These are phyloP conservation scores for Pestalotiopsis sp. DNA, from an alignment of 2,329 filamentous ascomycete genomes.

Conservation along the genomic window DNA sequence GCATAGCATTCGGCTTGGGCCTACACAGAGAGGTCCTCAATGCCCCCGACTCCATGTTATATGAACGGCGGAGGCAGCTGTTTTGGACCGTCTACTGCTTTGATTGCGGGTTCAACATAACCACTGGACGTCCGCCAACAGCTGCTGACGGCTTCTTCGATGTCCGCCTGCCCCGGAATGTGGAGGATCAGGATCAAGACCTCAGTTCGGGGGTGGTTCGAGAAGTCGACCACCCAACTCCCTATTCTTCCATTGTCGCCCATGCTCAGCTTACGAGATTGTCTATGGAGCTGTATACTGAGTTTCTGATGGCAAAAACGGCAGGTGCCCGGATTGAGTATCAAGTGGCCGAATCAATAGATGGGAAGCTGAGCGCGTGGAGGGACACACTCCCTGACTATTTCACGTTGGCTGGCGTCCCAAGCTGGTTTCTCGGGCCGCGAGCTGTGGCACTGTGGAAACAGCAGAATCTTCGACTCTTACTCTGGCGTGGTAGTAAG, in stretches of 20 bases:
- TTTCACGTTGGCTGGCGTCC: conserved; percentile 33
- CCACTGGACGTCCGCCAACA: conserved; percentile 46
- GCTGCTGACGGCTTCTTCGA: conserved; percentile 45
- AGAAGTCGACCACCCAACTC: conserved; percentile 39
- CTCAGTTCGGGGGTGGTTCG: conserved; percentile 20
- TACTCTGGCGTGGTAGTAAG: conserved; percentile 41
- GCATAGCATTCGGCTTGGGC: conserved; percentile 53
- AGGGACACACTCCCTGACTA: conserved; percentile 34
- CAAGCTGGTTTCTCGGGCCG: conserved; percentile 37
- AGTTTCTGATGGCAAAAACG: conserved; percentile 40
- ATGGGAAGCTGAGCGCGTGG: conserved; percentile 39
- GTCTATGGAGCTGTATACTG: conserved; percentile 44
- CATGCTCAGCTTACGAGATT: conserved; percentile 43
- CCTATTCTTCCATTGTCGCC: conserved; percentile 41
- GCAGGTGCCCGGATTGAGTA: conserved; percentile 36
- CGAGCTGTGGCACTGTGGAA: conserved; percentile 44
- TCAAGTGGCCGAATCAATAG: conserved; percentile 41
- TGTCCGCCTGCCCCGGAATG: conserved; percentile 43
- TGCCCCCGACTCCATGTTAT: conserved; percentile 34
- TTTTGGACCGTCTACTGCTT: conserved; percentile 47
- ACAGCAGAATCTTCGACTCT: conserved; percentile 44
- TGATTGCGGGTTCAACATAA: conserved; percentile 50
- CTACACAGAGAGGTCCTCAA: conserved; percentile 48
- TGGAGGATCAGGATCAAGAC: conserved; percentile 37
- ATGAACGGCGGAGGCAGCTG: conserved; percentile 38